These are phyloP conservation scores for Aristolochia contorta DNA, from an alignment of 164 flowering plant genomes.

Conservation along the genomic window DNA sequence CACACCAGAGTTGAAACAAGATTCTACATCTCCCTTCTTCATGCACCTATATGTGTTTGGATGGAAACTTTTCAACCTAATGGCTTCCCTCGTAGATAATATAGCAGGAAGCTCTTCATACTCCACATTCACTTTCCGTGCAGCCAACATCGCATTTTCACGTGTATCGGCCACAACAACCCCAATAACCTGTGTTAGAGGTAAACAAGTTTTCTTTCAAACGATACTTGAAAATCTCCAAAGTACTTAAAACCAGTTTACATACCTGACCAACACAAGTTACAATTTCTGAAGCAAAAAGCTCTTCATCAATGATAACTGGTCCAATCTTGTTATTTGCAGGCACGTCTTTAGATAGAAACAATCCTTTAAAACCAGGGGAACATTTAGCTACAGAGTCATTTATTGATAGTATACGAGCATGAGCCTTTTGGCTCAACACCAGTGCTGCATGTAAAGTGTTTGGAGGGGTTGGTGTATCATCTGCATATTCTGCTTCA, in stretches of 20 bases:
- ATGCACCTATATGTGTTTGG: slow-evolving; percentile 57
- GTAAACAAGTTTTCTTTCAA: neutral
- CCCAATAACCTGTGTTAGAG: slow-evolving; percentile 59
- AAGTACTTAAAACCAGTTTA: neutral
- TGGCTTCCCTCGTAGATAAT: slow-evolving; percentile 71
- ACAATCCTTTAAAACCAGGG: slow-evolving; percentile 82
- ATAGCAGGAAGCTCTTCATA: slow-evolving; percentile 83
- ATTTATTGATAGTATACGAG: slow-evolving; percentile 69
- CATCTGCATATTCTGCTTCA: slow-evolving; percentile 90
- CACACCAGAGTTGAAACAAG: slow-evolving; percentile 57
- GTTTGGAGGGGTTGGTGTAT: slow-evolving; percentile 58
- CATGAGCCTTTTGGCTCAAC: slow-evolving; percentile 79
- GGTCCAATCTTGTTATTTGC: slow-evolving; percentile 66
- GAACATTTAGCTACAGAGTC: slow-evolving; percentile 56
- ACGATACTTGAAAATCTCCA: neutral
- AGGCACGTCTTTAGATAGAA: slow-evolving; percentile 70
- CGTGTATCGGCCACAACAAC: slow-evolving; percentile 94
- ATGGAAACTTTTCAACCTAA: slow-evolving; percentile 54
- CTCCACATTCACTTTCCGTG: slow-evolving; percentile 57
- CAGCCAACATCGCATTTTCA: slow-evolving; percentile 82
- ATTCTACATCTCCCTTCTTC: slow-evolving; percentile 74
- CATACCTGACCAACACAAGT: slow-evolving; percentile 96
- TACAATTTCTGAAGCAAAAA: slow-evolving; percentile 73
- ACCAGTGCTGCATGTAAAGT: slow-evolving; percentile 77
- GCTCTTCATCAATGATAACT: slow-evolving; percentile 64